phyloP scores from a whole-genome alignment of 176 grass and related monocot species.

The Carex scoparia region DNA sequence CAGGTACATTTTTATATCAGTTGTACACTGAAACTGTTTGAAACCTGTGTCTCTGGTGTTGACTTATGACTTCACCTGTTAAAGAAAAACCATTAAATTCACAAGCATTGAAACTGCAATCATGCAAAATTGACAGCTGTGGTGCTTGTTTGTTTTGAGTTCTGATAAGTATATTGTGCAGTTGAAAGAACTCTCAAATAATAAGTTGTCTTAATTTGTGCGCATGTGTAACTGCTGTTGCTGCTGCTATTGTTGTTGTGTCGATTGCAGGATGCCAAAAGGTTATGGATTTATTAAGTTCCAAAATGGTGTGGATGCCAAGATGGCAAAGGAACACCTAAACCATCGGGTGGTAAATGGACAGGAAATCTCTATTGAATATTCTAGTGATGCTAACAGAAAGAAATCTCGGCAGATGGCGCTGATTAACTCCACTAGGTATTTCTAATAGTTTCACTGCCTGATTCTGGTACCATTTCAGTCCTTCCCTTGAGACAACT shows the following conservation, averaged over 20 bases:
- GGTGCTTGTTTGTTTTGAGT: not conserved
- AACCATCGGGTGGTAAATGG: not conserved
- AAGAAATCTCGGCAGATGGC: slow-evolving; percentile 5
- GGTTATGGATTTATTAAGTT: slow-evolving; percentile 13
- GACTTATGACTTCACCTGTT: not conserved
- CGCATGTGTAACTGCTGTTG: not conserved
- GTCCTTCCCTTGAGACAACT: not conserved
- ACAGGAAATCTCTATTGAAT: slow-evolving; percentile 3
- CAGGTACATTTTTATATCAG: not conserved
- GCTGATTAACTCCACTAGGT: not conserved
- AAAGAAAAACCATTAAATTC: not conserved
- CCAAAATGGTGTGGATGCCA: not conserved
- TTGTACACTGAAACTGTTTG: not conserved
- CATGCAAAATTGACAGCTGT: not conserved
- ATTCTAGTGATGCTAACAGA: not conserved
- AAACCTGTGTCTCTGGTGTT: not conserved
- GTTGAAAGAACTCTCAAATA: not conserved
- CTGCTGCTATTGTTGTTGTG: no score
- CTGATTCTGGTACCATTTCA: not conserved
- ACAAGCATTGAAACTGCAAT: not conserved
- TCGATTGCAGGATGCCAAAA: not conserved
- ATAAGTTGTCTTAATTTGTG: not conserved
- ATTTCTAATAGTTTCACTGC: not conserved
- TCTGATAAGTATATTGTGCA: not conserved
- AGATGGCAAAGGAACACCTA: not conserved